Conservation (phyloP, 2,329 filamentous ascomycete genomes). For the Sporothrix phasma region DNA sequence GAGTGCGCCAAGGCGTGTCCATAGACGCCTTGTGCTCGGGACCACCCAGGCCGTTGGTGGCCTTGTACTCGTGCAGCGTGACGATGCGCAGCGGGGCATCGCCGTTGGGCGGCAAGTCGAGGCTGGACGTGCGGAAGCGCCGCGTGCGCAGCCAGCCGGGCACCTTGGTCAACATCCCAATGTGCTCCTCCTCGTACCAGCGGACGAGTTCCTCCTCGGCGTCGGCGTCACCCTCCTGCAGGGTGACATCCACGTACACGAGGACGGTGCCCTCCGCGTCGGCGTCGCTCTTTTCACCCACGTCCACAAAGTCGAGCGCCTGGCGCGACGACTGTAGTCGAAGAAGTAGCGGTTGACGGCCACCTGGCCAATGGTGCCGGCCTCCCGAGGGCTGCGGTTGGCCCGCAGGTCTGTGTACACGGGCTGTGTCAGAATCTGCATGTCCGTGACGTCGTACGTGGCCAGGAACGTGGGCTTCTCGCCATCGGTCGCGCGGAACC, state of each 20-base stretch:
- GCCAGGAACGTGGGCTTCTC: conserved; percentile 58
- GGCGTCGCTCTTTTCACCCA: conserved; percentile 50
- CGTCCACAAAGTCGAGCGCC: conserved; percentile 44
- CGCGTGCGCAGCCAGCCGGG: conserved; percentile 71
- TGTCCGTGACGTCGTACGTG: conserved; percentile 69
- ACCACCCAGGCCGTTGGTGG: conserved; percentile 55
- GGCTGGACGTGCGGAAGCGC: conserved; percentile 55
- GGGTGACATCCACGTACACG: conserved; percentile 49
- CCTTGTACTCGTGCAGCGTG: conserved; percentile 62
- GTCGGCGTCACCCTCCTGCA: conserved; percentile 33
- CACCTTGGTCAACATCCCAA: conserved; percentile 59
- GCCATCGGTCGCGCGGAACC: conserved; percentile 61
- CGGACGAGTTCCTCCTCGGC: conserved; percentile 46
- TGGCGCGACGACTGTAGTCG: conserved; percentile 51
- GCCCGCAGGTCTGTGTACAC: conserved; percentile 59
- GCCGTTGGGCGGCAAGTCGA: conserved; percentile 42
- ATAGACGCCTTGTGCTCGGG: conserved; percentile 53
- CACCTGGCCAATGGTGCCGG: conserved; percentile 43
- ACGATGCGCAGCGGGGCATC: conserved; percentile 47
- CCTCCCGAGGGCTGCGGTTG: conserved; percentile 44
- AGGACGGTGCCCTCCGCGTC: conserved; percentile 51
- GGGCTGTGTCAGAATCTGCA: conserved; percentile 58
- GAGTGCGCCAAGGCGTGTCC: conserved; percentile 50
- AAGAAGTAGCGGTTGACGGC: conserved; percentile 62
- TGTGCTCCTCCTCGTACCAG: conserved; percentile 70